Base-by-base conservation (phyloP, 345 rosid species). In the Citropsis articulata region DNA sequence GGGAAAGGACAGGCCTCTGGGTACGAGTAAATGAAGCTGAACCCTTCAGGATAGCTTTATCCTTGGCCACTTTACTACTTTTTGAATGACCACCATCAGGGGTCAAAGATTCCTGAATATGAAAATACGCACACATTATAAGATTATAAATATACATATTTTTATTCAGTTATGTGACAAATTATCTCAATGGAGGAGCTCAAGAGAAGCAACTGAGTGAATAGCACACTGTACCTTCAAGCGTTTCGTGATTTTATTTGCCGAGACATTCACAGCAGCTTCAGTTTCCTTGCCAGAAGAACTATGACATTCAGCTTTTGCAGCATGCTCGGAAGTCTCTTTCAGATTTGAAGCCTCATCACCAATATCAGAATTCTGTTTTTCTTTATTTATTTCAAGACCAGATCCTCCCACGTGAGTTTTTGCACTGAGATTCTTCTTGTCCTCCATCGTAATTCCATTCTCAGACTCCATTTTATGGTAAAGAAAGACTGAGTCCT, bases 391-490 rank as follows among this genome's bases (percentile, higher is more conserved):
- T 75, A 83, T 57, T 78, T 81, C 83, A 13, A 42, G 70, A 22
- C 45, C 77, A 50, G 81, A 74, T 84, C 60, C 84, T 83, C 84
- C 89, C 25, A 10, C 57, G n/a, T 64, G 59, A 71, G 79, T 59
- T 78, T 40, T 83, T 81, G 79, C 87, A 21, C 19, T 4, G 68
- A 83, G 68, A 71, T 79, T 76, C 73, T 33, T 85, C 78, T 78
- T 82, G 53, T 88, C 88, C 71, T 82, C 89, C 83, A 79, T 33
- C 14, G 35, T 53, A 64, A 79, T 77, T 30, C 79, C 84, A 38
- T 79, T 85, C 79, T 84, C 94, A 61, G 93, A 82, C 70, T 87
- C 95, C 99, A 95, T 95, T 69, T 53, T 77, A 53, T 35, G 33
- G 63, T 55, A 42, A 74, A 33, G 19, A 72, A 38, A 31, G 35